Evolutionary conservation across 176 grass and related monocot species (phyloP).

Genomic region (Aegilops tauschii): DNA sequence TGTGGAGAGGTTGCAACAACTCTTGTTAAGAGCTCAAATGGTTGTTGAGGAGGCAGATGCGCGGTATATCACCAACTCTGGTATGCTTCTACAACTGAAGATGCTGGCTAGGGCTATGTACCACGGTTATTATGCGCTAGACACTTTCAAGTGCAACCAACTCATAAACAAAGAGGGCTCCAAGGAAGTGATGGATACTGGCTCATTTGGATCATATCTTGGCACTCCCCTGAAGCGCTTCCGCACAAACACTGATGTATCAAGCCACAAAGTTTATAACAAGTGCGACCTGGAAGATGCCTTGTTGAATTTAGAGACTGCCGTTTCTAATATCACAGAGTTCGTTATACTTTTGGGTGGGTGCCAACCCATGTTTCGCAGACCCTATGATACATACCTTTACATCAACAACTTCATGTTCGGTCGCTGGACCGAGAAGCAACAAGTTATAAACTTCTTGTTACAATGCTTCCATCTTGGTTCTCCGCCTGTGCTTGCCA

Average conservation of each 20-base stretch:
- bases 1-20: not conserved
- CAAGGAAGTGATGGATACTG: no score
- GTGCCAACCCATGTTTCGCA: not conserved
- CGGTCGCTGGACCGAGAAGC: not conserved
- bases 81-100: slow-evolving; percentile 4
- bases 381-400: not conserved
- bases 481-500: not conserved
- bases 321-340: not conserved
- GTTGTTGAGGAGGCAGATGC: not conserved
- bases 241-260: not conserved
- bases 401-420: not conserved
- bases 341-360: slow-evolving; percentile 8
- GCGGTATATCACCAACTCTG: slow-evolving; percentile 4
- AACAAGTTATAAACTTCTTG: slow-evolving; percentile 5
- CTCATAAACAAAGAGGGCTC: not conserved
- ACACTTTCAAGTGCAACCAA: not conserved
- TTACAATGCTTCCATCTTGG: not conserved
- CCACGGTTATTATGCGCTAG: not conserved
- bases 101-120: not conserved
- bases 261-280: not conserved
- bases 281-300: not conserved
- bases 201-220: not conserved
- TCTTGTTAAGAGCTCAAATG: not conserved
- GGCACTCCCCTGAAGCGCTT: not conserved
- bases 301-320: not conserved